Conservation (phyloP, 2,329 filamentous ascomycete species). For the Trichoderma koningii region DNA sequence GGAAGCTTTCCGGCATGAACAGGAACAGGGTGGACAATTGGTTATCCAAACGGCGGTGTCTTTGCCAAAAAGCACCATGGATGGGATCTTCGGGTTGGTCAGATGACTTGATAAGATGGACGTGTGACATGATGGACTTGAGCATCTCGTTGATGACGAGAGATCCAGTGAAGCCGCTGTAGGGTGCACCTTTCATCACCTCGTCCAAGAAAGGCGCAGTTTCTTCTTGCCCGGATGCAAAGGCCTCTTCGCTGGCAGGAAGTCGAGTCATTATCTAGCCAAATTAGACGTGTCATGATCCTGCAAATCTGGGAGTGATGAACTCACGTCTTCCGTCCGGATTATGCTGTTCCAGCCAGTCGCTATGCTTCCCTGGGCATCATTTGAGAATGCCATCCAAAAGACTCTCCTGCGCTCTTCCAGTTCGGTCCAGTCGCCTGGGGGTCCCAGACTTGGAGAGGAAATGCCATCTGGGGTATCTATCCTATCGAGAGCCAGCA, state of each 20-base stretch:
- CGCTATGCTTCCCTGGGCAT: conserved; percentile 82
- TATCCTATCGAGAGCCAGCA: conserved; percentile 81
- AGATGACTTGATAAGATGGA: conserved; percentile 69
- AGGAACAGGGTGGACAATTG: conserved; percentile 76
- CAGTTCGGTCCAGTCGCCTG: conserved; percentile 76
- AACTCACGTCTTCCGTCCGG: conserved; percentile 65
- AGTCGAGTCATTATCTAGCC: conserved; percentile 70
- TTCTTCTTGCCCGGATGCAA: conserved; percentile 65
- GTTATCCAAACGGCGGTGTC: conserved; percentile 81
- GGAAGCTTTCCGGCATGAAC: conserved; percentile 72
- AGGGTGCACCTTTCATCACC: conserved; percentile 60
- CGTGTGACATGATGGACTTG: conserved; percentile 78
- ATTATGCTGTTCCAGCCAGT: conserved; percentile 88
- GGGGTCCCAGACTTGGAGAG: conserved; percentile 71
- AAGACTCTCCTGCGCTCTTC: conserved; percentile 80
- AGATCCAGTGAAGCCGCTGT: conserved; percentile 73
- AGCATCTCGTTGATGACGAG: conserved; percentile 77
- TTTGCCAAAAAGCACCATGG: conserved; percentile 79
- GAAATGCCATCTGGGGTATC: conserved; percentile 66
- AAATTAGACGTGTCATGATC: background rate
- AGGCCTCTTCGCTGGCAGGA: conserved; percentile 78
- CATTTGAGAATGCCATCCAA: conserved; percentile 80
- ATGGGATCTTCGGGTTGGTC: conserved; percentile 76
- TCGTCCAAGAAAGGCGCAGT: conserved; percentile 64
- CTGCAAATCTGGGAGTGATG: too few species aligned